Conservation (phyloP, 2,329 filamentous ascomycete species). For the Raffaelea albimanens region DNA sequence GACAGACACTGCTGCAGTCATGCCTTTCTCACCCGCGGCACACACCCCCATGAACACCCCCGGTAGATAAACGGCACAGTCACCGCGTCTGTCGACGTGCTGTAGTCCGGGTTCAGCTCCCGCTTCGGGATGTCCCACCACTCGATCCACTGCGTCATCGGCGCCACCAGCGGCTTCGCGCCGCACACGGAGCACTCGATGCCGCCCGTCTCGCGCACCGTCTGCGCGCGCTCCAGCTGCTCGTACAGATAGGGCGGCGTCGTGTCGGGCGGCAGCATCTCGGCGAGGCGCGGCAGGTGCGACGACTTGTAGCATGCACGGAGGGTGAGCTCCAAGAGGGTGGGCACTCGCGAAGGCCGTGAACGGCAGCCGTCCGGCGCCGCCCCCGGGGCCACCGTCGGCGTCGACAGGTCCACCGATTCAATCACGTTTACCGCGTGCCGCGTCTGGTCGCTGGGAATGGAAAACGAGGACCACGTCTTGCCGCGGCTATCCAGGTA, state of each 20-base stretch:
- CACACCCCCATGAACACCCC: conserved; percentile 42
- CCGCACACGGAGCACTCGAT: conserved; percentile 42
- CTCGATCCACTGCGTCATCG: conserved; percentile 51
- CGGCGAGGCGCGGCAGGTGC: conserved; percentile 31
- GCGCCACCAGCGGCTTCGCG: conserved; percentile 34
- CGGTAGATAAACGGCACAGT: conserved; percentile 34
- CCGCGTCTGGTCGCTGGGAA: not conserved
- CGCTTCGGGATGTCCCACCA: conserved; percentile 38
- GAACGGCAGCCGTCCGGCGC: not conserved
- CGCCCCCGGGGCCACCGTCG: conserved; percentile 6
- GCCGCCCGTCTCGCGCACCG: conserved; percentile 37
- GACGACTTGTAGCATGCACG: conserved; percentile 33
- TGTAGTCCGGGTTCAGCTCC: conserved; percentile 1
- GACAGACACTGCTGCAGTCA: too few relatives aligned
- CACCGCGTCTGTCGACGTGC: not conserved
- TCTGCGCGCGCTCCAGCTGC: conserved; percentile 28
- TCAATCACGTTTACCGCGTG: conserved; percentile 1
- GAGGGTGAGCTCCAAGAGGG: conserved; percentile 41
- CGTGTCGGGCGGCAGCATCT: conserved; percentile 30
- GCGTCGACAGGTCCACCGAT: conserved; percentile 8
- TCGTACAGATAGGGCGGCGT: conserved; percentile 26
- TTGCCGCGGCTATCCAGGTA: conserved; percentile 12
- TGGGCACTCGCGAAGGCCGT: conserved; percentile 26
- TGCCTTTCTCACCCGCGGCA: conserved; percentile 18
- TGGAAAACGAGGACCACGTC: conserved; percentile 1